Conservation (phyloP, 2,329 filamentous ascomycete genomes). For the Cladosporium colombiae region DNA sequence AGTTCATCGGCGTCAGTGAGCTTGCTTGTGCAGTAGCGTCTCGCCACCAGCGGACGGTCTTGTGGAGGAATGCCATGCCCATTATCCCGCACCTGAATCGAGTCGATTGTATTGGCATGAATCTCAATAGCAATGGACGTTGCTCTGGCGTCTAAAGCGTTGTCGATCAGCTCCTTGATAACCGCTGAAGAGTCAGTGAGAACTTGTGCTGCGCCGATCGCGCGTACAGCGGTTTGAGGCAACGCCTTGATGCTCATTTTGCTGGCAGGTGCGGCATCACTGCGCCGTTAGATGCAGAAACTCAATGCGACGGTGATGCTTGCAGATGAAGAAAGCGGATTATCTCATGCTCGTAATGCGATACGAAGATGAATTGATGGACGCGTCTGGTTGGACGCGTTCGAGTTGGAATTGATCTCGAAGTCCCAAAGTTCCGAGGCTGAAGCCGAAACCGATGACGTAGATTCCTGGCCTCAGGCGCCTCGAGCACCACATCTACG, state of each 20-base stretch:
- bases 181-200: constrained; percentile 62
- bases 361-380: neutral
- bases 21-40: constrained; percentile 73
- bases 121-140: constrained; percentile 66
- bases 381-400: constrained; percentile 2
- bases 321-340: neutral
- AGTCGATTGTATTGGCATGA: constrained; percentile 66
- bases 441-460: neutral
- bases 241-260: constrained; percentile 46
- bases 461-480: neutral
- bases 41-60: constrained; percentile 65
- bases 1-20: constrained; percentile 65
- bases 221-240: constrained; percentile 48
- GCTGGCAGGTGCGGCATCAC: neutral
- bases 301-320: neutral
- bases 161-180: constrained; percentile 77
- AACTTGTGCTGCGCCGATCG: constrained; percentile 62
- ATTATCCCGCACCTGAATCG: constrained; percentile 71
- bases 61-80: constrained; percentile 67
- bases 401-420: neutral
- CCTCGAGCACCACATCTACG: constrained; percentile 4
- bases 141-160: constrained; percentile 71
- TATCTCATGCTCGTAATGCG: neutral
- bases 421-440: neutral
- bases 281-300: neutral